Percentiles rank a stretch among this genome's conserved stretches.
These are phyloP conservation scores for Alloascoidea hylecoeti DNA, from an alignment of 805 yeast genomes.

Conservation along the genomic window DNA sequence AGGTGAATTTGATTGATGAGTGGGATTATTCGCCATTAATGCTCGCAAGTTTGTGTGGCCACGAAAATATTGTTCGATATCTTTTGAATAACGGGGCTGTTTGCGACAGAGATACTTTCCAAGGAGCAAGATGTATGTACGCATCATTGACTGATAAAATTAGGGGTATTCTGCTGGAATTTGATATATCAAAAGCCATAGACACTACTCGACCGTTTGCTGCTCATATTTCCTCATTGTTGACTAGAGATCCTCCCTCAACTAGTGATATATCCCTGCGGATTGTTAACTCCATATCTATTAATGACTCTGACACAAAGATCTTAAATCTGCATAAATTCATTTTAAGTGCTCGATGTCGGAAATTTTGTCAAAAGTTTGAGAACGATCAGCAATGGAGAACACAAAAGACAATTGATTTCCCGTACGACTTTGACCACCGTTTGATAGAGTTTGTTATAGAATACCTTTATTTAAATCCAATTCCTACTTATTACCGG, in stretches of 20 bases:
- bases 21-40: constrained; percentile 70
- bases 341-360: constrained; percentile 12
- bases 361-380: too few species aligned
- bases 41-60: constrained; percentile 66
- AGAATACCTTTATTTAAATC: too few species aligned
- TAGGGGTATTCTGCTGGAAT: constrained; percentile 38
- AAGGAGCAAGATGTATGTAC: constrained; percentile 66
- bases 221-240: constrained; percentile 42
- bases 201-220: constrained; percentile 64
- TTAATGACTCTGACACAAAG: neutral
- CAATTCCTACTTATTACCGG: too few species aligned
- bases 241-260: constrained; percentile 10
- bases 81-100: constrained; percentile 55
- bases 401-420: too few species aligned
- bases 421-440: too few species aligned
- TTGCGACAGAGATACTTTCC: constrained; percentile 71
- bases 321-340: constrained; percentile 12
- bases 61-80: constrained; percentile 43
- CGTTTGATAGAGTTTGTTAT: too few species aligned
- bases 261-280: constrained; percentile 17
- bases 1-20: constrained; percentile 41
- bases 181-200: constrained; percentile 53
- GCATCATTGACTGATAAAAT: constrained; percentile 65
- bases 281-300: constrained; percentile 7
- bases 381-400: too few species aligned